These are phyloP conservation scores for Juglanconis sp. DNA, from an alignment of 2,329 filamentous ascomycete genomes.

Conservation along the genomic window DNA sequence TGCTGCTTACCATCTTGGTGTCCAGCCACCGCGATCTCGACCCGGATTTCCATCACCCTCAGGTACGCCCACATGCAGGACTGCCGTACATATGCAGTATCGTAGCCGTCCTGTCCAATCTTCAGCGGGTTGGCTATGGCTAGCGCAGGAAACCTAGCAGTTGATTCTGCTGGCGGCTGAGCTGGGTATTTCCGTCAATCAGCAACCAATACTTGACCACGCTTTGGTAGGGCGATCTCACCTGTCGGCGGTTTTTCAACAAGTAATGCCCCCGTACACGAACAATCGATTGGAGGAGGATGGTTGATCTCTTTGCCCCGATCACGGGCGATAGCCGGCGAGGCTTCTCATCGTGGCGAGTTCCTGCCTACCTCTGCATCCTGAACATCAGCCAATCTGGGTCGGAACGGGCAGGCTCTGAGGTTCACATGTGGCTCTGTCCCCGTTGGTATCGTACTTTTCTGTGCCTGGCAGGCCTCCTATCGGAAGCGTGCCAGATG, in stretches of 20 bases:
- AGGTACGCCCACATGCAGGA: too few relatives aligned
- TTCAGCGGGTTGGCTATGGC: neutral
- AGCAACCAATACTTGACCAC: neutral
- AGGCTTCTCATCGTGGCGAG: too few relatives aligned
- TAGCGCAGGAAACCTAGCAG: too few relatives aligned
- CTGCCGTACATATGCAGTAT: too few relatives aligned
- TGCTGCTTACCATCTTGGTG: neutral
- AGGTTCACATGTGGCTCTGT: neutral
- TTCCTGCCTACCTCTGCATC: too few relatives aligned
- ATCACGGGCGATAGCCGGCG: too few relatives aligned
- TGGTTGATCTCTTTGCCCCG: too few relatives aligned
- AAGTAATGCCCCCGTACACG: too few relatives aligned
- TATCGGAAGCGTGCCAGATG: neutral
- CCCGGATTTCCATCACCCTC: too few relatives aligned
- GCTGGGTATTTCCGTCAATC: constrained; percentile 5
- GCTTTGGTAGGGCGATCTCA: neutral
- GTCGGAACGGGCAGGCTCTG: neutral
- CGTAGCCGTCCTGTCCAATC: too few relatives aligned
- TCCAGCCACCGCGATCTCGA: neutral
- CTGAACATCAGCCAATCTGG: neutral
- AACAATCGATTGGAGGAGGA: too few relatives aligned
- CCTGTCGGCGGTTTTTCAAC: neutral
- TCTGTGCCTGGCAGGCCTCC: neutral
- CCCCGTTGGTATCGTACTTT: neutral
- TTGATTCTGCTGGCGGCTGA: too few relatives aligned